Evolutionary conservation across 192 early-diverging fungal genomes (phyloP), one percentile per base, ranked within the genome.

Genomic region (Coemansia sp.): DNA sequence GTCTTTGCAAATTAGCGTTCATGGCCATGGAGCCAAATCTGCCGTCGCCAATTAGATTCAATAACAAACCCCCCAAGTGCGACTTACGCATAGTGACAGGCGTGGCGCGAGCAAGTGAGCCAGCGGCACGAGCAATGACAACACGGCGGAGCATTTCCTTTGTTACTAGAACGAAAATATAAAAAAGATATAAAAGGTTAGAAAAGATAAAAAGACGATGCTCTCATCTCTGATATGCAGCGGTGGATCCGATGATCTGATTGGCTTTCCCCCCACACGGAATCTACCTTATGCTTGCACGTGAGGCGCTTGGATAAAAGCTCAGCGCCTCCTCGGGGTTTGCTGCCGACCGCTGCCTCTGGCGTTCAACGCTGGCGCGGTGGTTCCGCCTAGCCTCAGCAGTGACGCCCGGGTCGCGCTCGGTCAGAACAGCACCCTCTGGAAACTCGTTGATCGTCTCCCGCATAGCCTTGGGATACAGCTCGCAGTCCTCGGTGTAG

Each of bases 391-490:
- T 63, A 3, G 76, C 76, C 42, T 63, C 26, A 0, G 57, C 41
- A 3, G 60, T 63, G 10, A 79, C 55, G 3, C 34, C 32, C 1
- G 76, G 76, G 21, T 79, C 76, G 36, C 70, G 66, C 17, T 22
- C 35, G 18, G 19, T n/a, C 18, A 52, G 44, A 8, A 80, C 58
- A 4, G 60, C 72, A 1, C 68, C 68, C 15, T 67, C 61, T 0
- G 64, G 43, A 10, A 58, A 40, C 60, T 67, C 67, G 41, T 80
- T 80, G 50, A 68, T 48, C 1, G 62, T 59, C 40, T 80, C 77
- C 12, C 77, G 72, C 72, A 80, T 50, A 0, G 64, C 72, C 22
- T 60, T 59, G 8, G 77, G 77, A 36, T 80, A 74, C 61, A 80
- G 46, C 48, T 80, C 77, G 42, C 77, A 80, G 53, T 34, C 24